Conservation (phyloP, 345 rosid genomes). For the Microthlaspi erraticum region DNA sequence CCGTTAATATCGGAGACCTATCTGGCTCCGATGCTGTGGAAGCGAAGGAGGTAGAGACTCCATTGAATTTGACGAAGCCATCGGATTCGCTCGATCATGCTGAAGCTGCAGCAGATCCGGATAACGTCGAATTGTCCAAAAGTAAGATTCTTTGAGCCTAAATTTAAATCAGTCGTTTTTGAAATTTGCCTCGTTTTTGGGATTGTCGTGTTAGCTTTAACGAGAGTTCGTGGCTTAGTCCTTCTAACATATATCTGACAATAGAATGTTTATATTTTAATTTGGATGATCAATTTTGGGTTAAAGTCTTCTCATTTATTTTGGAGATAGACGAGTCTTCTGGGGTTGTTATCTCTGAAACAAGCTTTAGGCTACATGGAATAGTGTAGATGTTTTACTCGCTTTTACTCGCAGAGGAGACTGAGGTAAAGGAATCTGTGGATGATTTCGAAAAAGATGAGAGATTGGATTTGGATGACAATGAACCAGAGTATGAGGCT, state of each 20-base stretch:
- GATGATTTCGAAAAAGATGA: conserved; percentile 81
- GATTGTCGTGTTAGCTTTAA: background rate
- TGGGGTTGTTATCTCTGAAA: conserved; percentile 32
- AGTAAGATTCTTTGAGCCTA: conserved; percentile 51
- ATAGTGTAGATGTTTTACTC: conserved; percentile 53
- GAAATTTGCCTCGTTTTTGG: background rate
- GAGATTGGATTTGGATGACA: conserved; percentile 80
- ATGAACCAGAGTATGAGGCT: conserved; percentile 72
- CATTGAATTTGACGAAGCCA: conserved; percentile 20
- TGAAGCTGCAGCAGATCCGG: conserved; percentile 40
- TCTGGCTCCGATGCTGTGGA: conserved; percentile 41
- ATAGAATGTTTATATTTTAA: conserved; percentile 1
- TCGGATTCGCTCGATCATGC: conserved; percentile 32
- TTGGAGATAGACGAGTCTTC: conserved; percentile 12
- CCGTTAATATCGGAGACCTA: conserved; percentile 42
- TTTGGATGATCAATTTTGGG: conserved; percentile 14
- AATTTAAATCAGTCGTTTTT: background rate
- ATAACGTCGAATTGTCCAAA: conserved; percentile 34
- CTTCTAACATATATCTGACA: conserved; percentile 10
- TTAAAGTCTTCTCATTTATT: background rate
- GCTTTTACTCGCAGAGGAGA: conserved; percentile 71
- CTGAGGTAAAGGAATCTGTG: conserved; percentile 60
- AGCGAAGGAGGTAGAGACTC: conserved; percentile 43
- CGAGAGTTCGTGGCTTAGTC: background rate
- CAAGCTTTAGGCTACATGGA: conserved; percentile 46